Evolutionary conservation across 2,329 filamentous ascomycete species (phyloP).

Genomic region (Hymenoscyphus albidus): DNA sequence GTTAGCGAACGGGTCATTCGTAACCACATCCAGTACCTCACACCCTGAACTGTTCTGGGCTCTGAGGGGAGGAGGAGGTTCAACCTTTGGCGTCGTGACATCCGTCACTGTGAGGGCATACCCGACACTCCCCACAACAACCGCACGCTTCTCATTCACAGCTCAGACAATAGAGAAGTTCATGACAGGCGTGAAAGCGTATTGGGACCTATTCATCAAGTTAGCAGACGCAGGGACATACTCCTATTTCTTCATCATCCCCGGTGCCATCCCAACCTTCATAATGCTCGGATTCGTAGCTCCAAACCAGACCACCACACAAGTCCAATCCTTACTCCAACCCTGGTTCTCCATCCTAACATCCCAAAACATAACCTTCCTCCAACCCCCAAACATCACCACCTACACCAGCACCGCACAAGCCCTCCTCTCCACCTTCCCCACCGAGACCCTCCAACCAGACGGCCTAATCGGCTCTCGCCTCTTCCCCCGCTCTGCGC

Average conservation of each 20-base stretch:
- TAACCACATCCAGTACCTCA: conserved; percentile 47
- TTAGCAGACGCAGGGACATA: conserved; percentile 35
- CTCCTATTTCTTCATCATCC: conserved; percentile 26
- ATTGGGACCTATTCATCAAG: conserved; percentile 42
- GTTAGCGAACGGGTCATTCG: conserved; percentile 46
- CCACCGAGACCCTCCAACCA: conserved; percentile 34
- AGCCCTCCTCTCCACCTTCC: conserved; percentile 41
- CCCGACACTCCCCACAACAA: conserved; percentile 34
- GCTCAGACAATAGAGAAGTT: conserved; percentile 25
- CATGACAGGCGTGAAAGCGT: conserved; percentile 49
- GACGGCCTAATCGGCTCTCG: conserved; percentile 6
- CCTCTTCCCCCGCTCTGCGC: conserved; percentile 6
- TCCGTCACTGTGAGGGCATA: neutral
- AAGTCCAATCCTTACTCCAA: conserved; percentile 32
- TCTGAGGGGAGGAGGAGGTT: conserved; percentile 54
- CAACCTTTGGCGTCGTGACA: conserved; percentile 47
- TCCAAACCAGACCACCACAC: conserved; percentile 30
- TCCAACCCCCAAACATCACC: conserved; percentile 16
- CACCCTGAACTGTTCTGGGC: conserved; percentile 62
- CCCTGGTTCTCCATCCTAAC: conserved; percentile 40
- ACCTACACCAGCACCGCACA: conserved; percentile 17
- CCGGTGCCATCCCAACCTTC: conserved; percentile 37
- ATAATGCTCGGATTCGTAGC: conserved; percentile 34
- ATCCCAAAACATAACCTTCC: conserved; percentile 26
- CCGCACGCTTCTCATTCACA: conserved; percentile 7